Evolutionary conservation across 2,329 filamentous ascomycete species (phyloP), one percentile per base, ranked within the genome.

Genomic region (Penicillium sp.): DNA sequence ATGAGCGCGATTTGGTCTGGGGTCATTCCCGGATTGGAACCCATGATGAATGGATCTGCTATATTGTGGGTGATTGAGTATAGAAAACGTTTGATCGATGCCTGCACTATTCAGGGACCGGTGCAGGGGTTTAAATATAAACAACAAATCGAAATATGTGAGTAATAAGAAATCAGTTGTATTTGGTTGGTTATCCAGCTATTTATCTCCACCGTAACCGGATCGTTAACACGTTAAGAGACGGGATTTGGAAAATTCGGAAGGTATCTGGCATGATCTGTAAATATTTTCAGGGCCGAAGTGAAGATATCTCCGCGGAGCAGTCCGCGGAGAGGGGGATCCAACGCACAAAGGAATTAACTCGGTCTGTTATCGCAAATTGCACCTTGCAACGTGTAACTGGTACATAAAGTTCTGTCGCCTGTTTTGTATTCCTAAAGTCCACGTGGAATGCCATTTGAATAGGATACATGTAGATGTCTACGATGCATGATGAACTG

Each of bases 1-100:
- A 92, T 86, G 68, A 88, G 81, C 51, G 82, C 77, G 57, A 83
- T 80, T 76, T 92, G 87, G 49, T 82, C 77, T 27, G 82, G 76
- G 6, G 53, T 56, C 37, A 67, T 56, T 21, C 42, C 56, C 8
- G 50, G 54, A 43, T 43, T 57, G 23, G 62, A 66, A 29, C 57
- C 58, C 65, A 67, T 66, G 13, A 8, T 62, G 50, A 17, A 35
- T 56, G n/a, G 25, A 17, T 35, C n/a, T 27, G 25, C 31, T 38
- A 6, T 17, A 19, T 37, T 38, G 47, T n/a, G 13, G n/a, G 23
- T 19, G 6, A 1, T 27, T 13, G 41, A 13, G 17, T 1, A n/a
- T 29, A 12, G 33, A 17, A 13, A 31, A 6, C 1, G 10, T 2
- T 40, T n/a, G n/a, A 2, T 12, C 10, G 29, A n/a, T 21, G 2